These are phyloP conservation scores for Waltiozyma sp. DNA, from an alignment of 1,139 yeast genomes.

Conservation along the genomic window DNA sequence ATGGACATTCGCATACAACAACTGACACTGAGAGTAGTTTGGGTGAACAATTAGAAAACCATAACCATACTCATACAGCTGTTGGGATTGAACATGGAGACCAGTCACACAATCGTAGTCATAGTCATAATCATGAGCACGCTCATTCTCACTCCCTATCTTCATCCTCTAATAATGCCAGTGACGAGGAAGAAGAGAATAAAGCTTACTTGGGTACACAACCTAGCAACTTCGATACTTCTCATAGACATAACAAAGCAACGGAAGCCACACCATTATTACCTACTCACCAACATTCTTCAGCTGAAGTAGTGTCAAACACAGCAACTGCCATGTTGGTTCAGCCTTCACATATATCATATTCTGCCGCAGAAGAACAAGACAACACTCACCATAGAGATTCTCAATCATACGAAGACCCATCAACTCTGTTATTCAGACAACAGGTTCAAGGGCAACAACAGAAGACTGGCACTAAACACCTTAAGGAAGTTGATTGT, in stretches of 20 bases:
- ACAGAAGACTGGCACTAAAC: not conserved
- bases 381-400: not conserved
- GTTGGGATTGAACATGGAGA: conserved; percentile 8
- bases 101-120: conserved; percentile 3
- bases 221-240: not conserved
- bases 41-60: conserved; percentile 15
- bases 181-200: not conserved
- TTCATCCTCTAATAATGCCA: not conserved
- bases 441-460: conserved; percentile 8
- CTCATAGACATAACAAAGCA: not conserved
- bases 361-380: not conserved
- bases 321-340: too few relatives aligned
- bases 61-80: conserved; percentile 9
- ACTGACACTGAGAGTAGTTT: not conserved
- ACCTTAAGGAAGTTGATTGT: conserved; percentile 4
- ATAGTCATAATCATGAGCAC: conserved; percentile 4
- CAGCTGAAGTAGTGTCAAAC: too few relatives aligned
- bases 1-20: conserved; percentile 15
- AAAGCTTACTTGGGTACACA: not conserved
- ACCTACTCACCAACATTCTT: not conserved
- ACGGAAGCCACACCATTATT: not conserved
- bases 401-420: conserved; percentile 7
- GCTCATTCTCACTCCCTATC: conserved; percentile 6
- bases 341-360: too few relatives aligned
- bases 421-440: conserved; percentile 5